These are phyloP conservation scores for Auricularia sp. DNA, from an alignment of 768 basidiomycete genomes.

Conservation along the genomic window DNA sequence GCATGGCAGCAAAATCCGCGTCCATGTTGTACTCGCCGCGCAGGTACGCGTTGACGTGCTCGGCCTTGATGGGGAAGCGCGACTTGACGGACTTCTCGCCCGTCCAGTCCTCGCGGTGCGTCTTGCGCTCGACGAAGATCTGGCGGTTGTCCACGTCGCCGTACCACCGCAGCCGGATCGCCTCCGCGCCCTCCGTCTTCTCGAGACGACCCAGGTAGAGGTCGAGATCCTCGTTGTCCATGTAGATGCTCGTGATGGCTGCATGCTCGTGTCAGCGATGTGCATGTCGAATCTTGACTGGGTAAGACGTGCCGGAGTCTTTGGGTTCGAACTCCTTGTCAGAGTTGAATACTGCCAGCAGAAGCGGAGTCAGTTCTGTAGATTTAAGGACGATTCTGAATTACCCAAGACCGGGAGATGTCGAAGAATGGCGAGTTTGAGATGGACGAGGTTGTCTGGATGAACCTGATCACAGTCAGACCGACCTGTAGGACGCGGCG, in stretches of 20 bases:
- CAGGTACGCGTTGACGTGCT: conserved; percentile 84
- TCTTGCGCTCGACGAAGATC: conserved; percentile 83
- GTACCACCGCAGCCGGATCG: conserved; percentile 94
- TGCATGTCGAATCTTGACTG: no score
- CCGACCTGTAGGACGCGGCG: neutral
- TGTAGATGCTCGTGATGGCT: conserved; percentile 97
- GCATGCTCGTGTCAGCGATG: conserved; percentile 5
- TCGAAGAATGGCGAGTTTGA: conserved; percentile 86
- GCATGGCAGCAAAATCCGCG: conserved; percentile 78
- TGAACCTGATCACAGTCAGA: conserved; percentile 42
- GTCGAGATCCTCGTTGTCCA: conserved; percentile 91
- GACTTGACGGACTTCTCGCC: conserved; percentile 50
- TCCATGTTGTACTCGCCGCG: conserved; percentile 89
- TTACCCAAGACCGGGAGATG: conserved; percentile 89
- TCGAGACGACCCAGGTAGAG: conserved; percentile 93
- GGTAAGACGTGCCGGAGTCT: conserved; percentile 50
- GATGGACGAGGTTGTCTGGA: conserved; percentile 85
- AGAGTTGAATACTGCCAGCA: conserved; percentile 68
- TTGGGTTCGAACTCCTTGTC: conserved; percentile 85
- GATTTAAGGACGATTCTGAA: conserved; percentile 10
- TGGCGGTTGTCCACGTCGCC: conserved; percentile 77
- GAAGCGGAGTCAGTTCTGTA: no score
- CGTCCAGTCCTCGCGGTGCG: conserved; percentile 97
- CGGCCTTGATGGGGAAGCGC: conserved; percentile 84
- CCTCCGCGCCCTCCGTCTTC: conserved; percentile 98